Base-by-base conservation (phyloP, 2,329 filamentous ascomycete species). In the Phoma sp. region DNA sequence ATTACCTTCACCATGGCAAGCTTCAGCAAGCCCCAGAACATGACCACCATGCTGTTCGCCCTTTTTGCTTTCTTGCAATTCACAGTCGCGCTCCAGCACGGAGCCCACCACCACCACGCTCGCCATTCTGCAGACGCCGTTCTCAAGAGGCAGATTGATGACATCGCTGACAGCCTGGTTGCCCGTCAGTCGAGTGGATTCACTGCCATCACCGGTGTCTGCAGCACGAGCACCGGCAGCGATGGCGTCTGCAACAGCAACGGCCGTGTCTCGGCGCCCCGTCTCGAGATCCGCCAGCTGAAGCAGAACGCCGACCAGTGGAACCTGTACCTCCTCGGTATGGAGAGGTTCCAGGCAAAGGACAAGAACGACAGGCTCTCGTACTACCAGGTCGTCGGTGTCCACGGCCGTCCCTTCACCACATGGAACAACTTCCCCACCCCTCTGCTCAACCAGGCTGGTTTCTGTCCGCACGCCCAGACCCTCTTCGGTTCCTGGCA, bases 401-500 rank as follows among this genome's bases (percentile, higher is more conserved):
- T 96, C 63, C 92, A 96, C 73, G 92, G 91, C 17, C 86, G 88
- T 57, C 92, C 92, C 2, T 86, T 79, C 61, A 71, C 76, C 15
- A 67, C 81, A 2, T 89, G 85, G 85, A 82, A 87, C 67, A 78
- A 63, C 58, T 71, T 69, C 46, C 67, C 67, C 17, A 64, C 61
- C 12, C 68, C 71, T 31, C 50, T 73, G 75, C 19, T 82, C 78
- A 84, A 82, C 55, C 78, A 81, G 52, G 76, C 58, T 39, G 91
- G 91, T 44, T 96, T 92, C 72, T 96, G 92, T 72, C 85, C 85
- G 13, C 92, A 96, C 74, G 84, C 82, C 22, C 90, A 89, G 1
- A 85, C 88, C 36, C 78, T 95, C 15, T 95, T 96, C 71, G 85
- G 88, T 35, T 83, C 87, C 35, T 96, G 92, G 92, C 92, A 96